Percentiles rank a stretch among this genome's conserved stretches.
Conservation (phyloP, 2,329 filamentous ascomycete genomes). For the Bimuria novae-zelandiae region DNA sequence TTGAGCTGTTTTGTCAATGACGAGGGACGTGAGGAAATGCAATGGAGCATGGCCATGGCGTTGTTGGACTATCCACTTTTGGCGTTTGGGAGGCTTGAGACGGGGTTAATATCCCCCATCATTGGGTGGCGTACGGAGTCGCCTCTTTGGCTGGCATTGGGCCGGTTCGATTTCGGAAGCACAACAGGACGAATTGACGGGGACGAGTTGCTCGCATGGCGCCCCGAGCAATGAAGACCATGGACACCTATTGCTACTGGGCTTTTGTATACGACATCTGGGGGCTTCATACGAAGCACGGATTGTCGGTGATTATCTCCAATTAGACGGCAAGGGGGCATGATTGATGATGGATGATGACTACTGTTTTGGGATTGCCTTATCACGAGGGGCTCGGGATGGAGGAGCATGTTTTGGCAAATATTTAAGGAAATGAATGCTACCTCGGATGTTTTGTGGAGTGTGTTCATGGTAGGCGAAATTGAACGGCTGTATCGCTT, state of each 20-base stretch:
- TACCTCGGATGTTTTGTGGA: background rate
- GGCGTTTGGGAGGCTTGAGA: conserved; percentile 11
- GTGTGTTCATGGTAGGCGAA: no score
- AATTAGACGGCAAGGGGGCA: conserved; percentile 15
- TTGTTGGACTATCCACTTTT: conserved; percentile 17
- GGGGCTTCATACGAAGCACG: background rate
- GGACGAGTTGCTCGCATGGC: no score
- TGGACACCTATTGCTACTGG: background rate
- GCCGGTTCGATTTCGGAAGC: no score
- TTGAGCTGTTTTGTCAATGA: conserved; percentile 62
- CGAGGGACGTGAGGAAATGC: conserved; percentile 18
- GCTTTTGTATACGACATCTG: conserved; percentile 2
- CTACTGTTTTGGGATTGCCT: conserved; percentile 11
- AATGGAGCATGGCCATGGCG: conserved; percentile 16
- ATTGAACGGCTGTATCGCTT: no score
- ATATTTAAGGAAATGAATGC: conserved; percentile 17
- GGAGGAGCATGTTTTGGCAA: conserved; percentile 6
- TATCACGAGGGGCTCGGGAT: background rate
- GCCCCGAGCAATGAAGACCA: background rate
- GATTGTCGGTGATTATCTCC: conserved; percentile 4
- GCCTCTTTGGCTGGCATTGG: conserved; percentile 7
- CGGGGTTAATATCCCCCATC: conserved; percentile 15
- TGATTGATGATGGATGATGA: conserved; percentile 28
- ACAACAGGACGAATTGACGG: background rate
- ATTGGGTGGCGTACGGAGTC: conserved; percentile 24